phyloP scores from a whole-genome alignment of 352 stramenopile species.

The Globisporangium okanoganense region DNA sequence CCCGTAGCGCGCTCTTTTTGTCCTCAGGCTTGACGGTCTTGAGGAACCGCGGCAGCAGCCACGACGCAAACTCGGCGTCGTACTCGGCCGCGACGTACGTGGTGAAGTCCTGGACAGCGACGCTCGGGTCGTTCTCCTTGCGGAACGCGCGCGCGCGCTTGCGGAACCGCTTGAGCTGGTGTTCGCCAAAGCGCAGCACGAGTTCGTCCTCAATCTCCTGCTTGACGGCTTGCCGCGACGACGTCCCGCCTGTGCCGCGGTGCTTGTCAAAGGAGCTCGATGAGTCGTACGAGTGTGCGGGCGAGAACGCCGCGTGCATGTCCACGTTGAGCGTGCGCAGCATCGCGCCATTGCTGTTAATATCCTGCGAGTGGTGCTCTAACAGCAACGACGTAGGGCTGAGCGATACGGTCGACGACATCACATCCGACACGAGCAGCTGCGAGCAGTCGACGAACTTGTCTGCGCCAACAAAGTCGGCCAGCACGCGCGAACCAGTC shows the following conservation, averaged over 20 bases:
- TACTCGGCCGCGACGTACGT: conserved; percentile 51
- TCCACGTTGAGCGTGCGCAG: conserved; percentile 39
- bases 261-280: conserved; percentile 19
- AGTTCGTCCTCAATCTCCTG: conserved; percentile 73
- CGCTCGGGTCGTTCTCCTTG: conserved; percentile 62
- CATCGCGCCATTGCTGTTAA: background rate
- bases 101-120: conserved; percentile 43
- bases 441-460: conserved; percentile 42
- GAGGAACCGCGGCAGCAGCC: conserved; percentile 51
- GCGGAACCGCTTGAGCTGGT: conserved; percentile 64
- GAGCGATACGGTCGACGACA: conserved; percentile 13
- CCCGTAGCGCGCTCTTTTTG: conserved; percentile 40
- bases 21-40: conserved; percentile 54
- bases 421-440: conserved; percentile 14
- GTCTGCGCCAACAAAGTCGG: conserved; percentile 55
- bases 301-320: conserved; percentile 29
- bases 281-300: conserved; percentile 18
- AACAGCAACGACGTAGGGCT: conserved; percentile 17
- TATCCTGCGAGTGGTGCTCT: conserved; percentile 10
- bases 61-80: conserved; percentile 48
- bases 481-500: conserved; percentile 51
- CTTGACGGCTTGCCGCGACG: conserved; percentile 38
- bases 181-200: conserved; percentile 35
- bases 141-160: conserved; percentile 62
- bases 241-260: background rate